Conservation (phyloP, 495 filamentous ascomycete genomes). For the Aspergillus saccharolyticus region DNA sequence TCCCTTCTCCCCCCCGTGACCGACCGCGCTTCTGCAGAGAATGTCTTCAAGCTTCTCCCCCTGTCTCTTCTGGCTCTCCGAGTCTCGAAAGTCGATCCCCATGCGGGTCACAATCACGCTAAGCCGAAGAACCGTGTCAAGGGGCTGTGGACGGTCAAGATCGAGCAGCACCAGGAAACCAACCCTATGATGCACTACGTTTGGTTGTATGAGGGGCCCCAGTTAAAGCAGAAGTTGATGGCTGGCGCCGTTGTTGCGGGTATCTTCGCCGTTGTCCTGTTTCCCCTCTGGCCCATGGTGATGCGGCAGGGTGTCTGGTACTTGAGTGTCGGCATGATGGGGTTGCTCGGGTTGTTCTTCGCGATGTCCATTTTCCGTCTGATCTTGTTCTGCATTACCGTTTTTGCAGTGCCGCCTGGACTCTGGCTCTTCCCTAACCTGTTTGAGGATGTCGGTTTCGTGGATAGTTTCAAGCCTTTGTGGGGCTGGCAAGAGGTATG, state of each 20-base stretch:
- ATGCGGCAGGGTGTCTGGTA: conserved; percentile 96
- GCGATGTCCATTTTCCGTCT: conserved; percentile 94
- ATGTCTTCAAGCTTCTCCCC: conserved; percentile 91
- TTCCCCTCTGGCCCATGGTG: conserved; percentile 93
- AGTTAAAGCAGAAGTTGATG: conserved; percentile 89
- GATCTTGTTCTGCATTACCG: conserved; percentile 90
- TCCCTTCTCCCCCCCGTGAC: conserved; percentile 81
- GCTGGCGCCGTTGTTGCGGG: conserved; percentile 72
- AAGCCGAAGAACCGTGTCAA: conserved; percentile 85
- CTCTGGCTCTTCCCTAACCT: conserved; percentile 98
- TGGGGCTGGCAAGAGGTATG: conserved; percentile 98
- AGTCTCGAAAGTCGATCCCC: conserved; percentile 76
- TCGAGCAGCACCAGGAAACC: conserved; percentile 95
- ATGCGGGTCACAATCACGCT: conserved; percentile 65
- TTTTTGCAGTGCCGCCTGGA: conserved; percentile 78
- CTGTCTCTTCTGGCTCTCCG: conserved; percentile 92
- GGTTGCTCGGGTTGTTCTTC: conserved; percentile 91
- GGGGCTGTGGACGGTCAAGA: conserved; percentile 92
- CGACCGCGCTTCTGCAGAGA: conserved; percentile 80
- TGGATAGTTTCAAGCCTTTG: conserved; percentile 92
- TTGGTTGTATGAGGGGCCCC: conserved; percentile 92
- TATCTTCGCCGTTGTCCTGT: conserved; percentile 86
- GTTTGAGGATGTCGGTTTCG: conserved; percentile 97
- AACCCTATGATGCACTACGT: conserved; percentile 88
- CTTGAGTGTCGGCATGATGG: conserved; percentile 89